These are phyloP conservation scores for Marasmius sp. DNA, from an alignment of 1,284 basidiomycete species.

Conservation along the genomic window DNA sequence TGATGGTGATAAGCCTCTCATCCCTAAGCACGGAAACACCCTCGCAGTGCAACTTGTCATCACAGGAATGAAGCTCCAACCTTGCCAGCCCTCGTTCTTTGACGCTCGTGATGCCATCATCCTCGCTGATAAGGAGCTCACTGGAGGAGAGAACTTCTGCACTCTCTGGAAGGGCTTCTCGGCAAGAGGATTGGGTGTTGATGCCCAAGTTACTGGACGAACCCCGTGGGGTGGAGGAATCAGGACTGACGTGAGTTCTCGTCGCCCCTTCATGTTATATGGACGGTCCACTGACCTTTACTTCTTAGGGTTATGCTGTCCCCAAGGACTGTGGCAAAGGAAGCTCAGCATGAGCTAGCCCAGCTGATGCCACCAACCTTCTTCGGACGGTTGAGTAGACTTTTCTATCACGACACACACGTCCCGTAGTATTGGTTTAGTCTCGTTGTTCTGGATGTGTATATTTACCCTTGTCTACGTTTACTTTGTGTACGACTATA, in stretches of 20 bases:
- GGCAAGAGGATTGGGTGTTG: constrained; percentile 75
- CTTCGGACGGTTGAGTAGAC: too few relatives aligned
- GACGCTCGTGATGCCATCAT: constrained; percentile 92
- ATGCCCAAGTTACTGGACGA: constrained; percentile 71
- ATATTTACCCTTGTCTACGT: background rate
- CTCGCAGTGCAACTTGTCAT: constrained; percentile 84
- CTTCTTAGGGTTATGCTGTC: constrained; percentile 26
- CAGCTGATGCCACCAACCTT: too few relatives aligned
- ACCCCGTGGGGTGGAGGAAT: constrained; percentile 96
- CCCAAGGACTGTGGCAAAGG: background rate
- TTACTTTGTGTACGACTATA: background rate
- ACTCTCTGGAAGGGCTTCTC: constrained; percentile 88
- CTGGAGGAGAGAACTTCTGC: constrained; percentile 91
- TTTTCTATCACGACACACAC: background rate
- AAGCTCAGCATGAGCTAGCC: too few relatives aligned
- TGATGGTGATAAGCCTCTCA: constrained; percentile 54
- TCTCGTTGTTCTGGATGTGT: background rate
- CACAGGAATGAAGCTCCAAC: constrained; percentile 93
- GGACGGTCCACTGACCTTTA: background rate
- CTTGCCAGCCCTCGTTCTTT: constrained; percentile 90
- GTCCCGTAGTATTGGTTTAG: background rate
- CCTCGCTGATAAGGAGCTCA: constrained; percentile 88
- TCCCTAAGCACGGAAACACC: constrained; percentile 93
- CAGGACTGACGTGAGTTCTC: constrained; percentile 50
- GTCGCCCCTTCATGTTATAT: background rate